Evolutionary conservation across 2,329 filamentous ascomycete species (phyloP).

Genomic region (Hypomyces perniciosus): DNA sequence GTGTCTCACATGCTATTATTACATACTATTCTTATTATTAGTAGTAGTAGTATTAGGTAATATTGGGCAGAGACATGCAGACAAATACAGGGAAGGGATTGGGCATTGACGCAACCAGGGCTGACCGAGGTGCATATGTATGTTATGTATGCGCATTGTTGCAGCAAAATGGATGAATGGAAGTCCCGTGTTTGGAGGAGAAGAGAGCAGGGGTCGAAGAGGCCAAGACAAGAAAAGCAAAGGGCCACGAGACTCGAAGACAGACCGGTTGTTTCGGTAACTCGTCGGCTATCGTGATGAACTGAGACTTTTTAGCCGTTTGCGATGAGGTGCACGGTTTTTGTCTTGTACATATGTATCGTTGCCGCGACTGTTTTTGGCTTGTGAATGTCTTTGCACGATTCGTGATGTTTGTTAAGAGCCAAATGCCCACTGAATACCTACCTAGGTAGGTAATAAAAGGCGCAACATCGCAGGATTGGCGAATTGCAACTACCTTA

Average conservation of each 20-base stretch:
- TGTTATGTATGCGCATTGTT: too few relatives aligned
- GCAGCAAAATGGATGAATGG: too few relatives aligned
- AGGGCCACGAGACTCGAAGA: too few relatives aligned
- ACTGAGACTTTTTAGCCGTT: neutral
- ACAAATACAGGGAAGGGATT: too few relatives aligned
- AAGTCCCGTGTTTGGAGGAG: too few relatives aligned
- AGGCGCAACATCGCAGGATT: constrained; percentile 3
- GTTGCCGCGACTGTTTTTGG: neutral
- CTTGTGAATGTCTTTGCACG: neutral
- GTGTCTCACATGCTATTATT: neutral
- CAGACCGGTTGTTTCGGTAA: too few relatives aligned
- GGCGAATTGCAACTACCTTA: neutral
- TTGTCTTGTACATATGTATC: neutral
- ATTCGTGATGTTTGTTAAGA: neutral
- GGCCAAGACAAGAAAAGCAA: too few relatives aligned
- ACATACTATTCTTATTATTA: neutral
- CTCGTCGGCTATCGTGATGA: too few relatives aligned
- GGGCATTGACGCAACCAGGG: too few relatives aligned
- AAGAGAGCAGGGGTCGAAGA: too few relatives aligned
- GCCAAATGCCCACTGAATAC: neutral
- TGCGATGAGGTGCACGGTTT: neutral
- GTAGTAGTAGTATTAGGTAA: neutral
- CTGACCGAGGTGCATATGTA: too few relatives aligned
- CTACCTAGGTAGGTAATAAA: neutral
- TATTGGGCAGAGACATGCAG: neutral